Conservation (phyloP, 768 basidiomycete genomes). For the Russula sp. region DNA sequence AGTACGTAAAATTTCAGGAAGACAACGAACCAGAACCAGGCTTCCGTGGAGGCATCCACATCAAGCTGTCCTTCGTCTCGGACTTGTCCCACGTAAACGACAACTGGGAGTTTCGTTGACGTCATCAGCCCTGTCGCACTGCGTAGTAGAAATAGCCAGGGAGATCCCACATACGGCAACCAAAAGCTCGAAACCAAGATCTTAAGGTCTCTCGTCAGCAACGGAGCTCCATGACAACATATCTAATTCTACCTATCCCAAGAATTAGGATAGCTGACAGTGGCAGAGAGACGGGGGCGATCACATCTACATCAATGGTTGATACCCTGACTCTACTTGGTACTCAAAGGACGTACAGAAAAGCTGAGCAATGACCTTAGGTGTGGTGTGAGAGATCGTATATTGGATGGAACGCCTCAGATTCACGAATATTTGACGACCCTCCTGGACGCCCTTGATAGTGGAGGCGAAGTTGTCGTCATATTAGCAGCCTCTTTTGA, state of each 20-base stretch:
- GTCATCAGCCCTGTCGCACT: not conserved
- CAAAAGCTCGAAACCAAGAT: conserved; percentile 66
- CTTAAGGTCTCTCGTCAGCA: conserved; percentile 30
- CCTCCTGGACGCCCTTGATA: conserved; percentile 65
- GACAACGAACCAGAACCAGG: conserved; percentile 47
- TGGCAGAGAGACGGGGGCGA: conserved; percentile 60
- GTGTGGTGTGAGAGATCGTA: conserved; percentile 60
- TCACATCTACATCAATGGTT: conserved; percentile 42
- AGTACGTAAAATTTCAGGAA: not conserved
- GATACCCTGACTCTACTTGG: not conserved
- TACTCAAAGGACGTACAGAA: conserved; percentile 39
- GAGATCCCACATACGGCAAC: conserved; percentile 45
- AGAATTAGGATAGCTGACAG: conserved; percentile 64
- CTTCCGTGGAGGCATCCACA: conserved; percentile 61
- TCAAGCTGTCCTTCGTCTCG: conserved; percentile 57
- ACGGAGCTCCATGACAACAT: not conserved
- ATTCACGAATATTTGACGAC: conserved; percentile 64
- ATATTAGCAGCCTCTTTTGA: conserved; percentile 73
- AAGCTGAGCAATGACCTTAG: conserved; percentile 63
- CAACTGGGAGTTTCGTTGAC: conserved; percentile 34
- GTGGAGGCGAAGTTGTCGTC: conserved; percentile 71
- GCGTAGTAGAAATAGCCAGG: not conserved
- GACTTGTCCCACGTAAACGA: conserved; percentile 71
- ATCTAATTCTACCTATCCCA: conserved; percentile 48
- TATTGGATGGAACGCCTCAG: conserved; percentile 68